phyloP scores from a whole-genome alignment of 495 filamentous ascomycete species.

The Xylaria cubensis region DNA sequence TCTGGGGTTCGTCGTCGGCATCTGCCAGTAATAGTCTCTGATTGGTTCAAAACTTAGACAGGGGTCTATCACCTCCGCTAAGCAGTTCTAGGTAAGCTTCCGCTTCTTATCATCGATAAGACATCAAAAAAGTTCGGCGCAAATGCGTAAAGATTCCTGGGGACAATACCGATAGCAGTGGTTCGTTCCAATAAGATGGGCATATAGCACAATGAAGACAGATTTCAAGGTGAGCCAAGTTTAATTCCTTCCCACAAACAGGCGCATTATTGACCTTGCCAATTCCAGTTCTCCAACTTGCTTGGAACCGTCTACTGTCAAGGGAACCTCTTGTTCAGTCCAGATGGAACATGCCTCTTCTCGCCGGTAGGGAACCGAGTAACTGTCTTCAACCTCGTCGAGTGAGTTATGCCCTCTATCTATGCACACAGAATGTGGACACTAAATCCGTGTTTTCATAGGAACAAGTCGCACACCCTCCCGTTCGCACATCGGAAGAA shows the following conservation, averaged over 20 bases:
- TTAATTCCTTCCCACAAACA: background rate
- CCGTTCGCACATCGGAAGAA: slow-evolving; percentile 94
- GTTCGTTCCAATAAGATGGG: slow-evolving; percentile 16
- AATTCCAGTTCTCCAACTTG: slow-evolving; percentile 82
- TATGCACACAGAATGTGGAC: background rate
- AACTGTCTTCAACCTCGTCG: slow-evolving; percentile 92
- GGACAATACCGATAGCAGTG: background rate
- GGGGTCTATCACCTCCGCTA: background rate
- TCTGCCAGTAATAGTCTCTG: background rate
- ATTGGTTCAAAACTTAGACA: background rate
- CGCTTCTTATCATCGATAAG: slow-evolving; percentile 43
- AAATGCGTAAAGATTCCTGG: background rate
- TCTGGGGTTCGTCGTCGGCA: background rate
- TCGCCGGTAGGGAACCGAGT: slow-evolving; percentile 98
- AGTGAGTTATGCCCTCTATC: slow-evolving; percentile 61
- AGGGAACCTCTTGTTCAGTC: slow-evolving; percentile 95
- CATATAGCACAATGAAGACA: slow-evolving; percentile 78
- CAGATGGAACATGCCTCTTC: slow-evolving; percentile 91
- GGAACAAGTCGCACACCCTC: slow-evolving; percentile 95
- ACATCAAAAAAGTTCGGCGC: slow-evolving; percentile 37
- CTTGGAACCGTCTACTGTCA: slow-evolving; percentile 96
- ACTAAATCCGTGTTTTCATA: too few relatives aligned
- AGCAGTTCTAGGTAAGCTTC: background rate
- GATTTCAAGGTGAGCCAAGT: slow-evolving; percentile 76
- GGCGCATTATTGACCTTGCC: background rate